Evolutionary conservation across 225 moss, liverwort and hornwort genomes (phyloP).

Genomic region (Pseudoscleropodium purum): DNA sequence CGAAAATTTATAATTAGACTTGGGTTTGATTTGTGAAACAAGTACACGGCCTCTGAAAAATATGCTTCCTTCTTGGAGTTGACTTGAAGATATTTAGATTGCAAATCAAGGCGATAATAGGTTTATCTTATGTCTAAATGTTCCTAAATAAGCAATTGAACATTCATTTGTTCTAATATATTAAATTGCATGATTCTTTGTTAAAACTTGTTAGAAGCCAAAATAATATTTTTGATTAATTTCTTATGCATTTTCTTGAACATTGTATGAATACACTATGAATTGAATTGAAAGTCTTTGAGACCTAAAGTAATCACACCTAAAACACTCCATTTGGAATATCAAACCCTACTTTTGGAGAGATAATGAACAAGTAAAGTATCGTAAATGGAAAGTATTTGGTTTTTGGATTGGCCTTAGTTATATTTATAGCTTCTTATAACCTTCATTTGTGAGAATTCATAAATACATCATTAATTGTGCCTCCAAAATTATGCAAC

Average conservation of each 20-base stretch:
- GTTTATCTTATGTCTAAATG: no score
- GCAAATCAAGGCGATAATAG: no score
- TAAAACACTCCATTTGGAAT: neutral
- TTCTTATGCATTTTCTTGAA: neutral
- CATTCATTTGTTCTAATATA: neutral
- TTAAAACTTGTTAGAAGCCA: neutral
- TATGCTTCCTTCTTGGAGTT: no score
- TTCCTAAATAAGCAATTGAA: neutral
- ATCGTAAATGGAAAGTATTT: rapidly evolving
- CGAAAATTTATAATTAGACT: no score
- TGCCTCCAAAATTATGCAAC: rapidly evolving
- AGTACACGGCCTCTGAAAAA: no score
- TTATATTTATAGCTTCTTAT: neutral
- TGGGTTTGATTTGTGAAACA: no score
- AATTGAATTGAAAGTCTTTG: neutral
- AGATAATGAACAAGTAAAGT: neutral
- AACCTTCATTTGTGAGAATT: neutral
- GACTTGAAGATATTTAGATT: no score
- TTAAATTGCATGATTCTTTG: neutral
- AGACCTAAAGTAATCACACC: neutral
- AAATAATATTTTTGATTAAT: rapidly evolving
- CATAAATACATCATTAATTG: neutral
- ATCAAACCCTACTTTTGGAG: no score
- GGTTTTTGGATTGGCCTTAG: neutral
- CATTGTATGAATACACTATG: neutral